Conservation (phyloP, 768 basidiomycete genomes). For the Boletus bicolor region DNA sequence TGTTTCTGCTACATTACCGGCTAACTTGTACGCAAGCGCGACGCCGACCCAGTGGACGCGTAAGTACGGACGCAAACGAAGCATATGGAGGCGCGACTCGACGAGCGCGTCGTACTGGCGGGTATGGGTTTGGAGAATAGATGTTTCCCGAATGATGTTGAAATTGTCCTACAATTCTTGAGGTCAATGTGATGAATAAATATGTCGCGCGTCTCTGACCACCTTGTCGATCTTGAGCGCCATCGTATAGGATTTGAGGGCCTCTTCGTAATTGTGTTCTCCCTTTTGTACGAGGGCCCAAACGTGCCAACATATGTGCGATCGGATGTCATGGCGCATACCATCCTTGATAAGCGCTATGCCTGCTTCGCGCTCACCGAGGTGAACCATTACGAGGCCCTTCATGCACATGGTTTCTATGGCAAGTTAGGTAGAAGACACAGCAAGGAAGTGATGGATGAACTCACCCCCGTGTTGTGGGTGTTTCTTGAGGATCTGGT, state of each 20-base stretch:
- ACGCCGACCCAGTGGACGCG: slow-evolving; percentile 89
- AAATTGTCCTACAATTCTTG: slow-evolving; percentile 70
- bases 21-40: slow-evolving; percentile 85
- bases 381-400: slow-evolving; percentile 79
- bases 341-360: slow-evolving; percentile 83
- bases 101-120: slow-evolving; percentile 75
- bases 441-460: neutral
- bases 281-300: slow-evolving; percentile 93
- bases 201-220: slow-evolving; percentile 20
- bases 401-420: slow-evolving; percentile 96
- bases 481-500: slow-evolving; percentile 91
- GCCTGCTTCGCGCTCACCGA: slow-evolving; percentile 78
- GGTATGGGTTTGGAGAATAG: slow-evolving; percentile 84
- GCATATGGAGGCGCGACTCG: slow-evolving; percentile 77
- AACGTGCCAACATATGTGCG: slow-evolving; percentile 98
- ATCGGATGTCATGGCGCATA: slow-evolving; percentile 73
- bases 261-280: slow-evolving; percentile 93
- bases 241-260: slow-evolving; percentile 87
- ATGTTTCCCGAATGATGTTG: slow-evolving; percentile 88
- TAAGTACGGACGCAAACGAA: slow-evolving; percentile 74
- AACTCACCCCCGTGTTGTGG: slow-evolving; percentile 92
- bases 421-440: neutral
- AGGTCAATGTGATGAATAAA: slow-evolving; percentile 1
- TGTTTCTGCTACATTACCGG: slow-evolving; percentile 68
- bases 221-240: slow-evolving; percentile 90